phyloP scores from a whole-genome alignment of 371 early-diverging fungal species.

The Entomophthora muscae region DNA sequence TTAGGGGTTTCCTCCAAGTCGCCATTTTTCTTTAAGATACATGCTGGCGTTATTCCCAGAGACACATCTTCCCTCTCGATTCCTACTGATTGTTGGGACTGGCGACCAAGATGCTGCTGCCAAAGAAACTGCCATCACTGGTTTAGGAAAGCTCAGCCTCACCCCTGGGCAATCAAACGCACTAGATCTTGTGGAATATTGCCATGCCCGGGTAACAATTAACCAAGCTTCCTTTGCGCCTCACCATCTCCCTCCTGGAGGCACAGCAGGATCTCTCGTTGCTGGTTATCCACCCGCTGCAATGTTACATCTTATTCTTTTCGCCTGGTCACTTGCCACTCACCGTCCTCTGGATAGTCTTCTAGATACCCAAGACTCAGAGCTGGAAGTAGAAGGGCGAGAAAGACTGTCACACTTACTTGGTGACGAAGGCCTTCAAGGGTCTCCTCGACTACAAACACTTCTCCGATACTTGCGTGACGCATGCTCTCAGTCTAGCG shows the following conservation, averaged over 20 bases:
- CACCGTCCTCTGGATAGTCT: slow-evolving; percentile 12
- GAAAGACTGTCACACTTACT: neutral
- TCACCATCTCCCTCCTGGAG: slow-evolving; percentile 5
- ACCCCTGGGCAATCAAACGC: slow-evolving; percentile 11
- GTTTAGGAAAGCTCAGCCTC: slow-evolving; percentile 9
- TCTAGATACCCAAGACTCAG: slow-evolving; percentile 26
- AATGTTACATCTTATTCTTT: slow-evolving; percentile 24
- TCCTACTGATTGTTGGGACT: slow-evolving; percentile 49
- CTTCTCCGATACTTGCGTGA: neutral
- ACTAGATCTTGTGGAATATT: slow-evolving; percentile 1
- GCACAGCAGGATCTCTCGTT: slow-evolving; percentile 3
- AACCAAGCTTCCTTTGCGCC: neutral
- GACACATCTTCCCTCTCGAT: slow-evolving; percentile 45
- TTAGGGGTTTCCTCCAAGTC: slow-evolving; percentile 31
- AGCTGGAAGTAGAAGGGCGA: neutral
- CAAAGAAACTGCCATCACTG: slow-evolving; percentile 42
- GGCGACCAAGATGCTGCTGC: slow-evolving; percentile 58
- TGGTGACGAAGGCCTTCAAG: neutral
- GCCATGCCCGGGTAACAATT: neutral
- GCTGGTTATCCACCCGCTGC: slow-evolving; percentile 21
- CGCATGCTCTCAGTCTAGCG: neutral
- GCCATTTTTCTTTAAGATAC: slow-evolving; percentile 52
- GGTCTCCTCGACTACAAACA: neutral
- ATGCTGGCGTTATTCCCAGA: slow-evolving; percentile 58
- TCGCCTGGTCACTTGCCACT: slow-evolving; percentile 16